Conservation (phyloP, 805 yeast species). For the Ogataea chonburiensis region DNA sequence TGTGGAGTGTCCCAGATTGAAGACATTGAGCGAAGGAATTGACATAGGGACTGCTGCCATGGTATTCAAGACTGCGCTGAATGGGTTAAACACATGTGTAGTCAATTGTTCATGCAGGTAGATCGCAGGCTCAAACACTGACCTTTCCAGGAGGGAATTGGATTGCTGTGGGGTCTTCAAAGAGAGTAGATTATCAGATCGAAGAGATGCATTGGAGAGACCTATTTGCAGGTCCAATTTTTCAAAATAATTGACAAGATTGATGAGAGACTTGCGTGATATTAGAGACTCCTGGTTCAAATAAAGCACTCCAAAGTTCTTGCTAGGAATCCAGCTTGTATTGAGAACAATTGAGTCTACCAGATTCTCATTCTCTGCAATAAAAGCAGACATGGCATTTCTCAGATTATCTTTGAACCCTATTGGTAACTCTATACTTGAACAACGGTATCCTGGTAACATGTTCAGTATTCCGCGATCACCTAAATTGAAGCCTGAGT, state of each 20-base stretch:
- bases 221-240: slow-evolving; percentile 27
- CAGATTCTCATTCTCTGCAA: slow-evolving; percentile 12
- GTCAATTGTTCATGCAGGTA: slow-evolving; percentile 30
- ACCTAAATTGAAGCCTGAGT: slow-evolving; percentile 25
- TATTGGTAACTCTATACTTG: slow-evolving; percentile 30
- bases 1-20: slow-evolving; percentile 12
- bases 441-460: slow-evolving; percentile 29
- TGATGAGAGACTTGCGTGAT: slow-evolving; percentile 20
- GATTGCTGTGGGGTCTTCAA: slow-evolving; percentile 22
- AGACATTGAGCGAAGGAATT: slow-evolving; percentile 14
- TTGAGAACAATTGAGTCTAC: slow-evolving; percentile 27
- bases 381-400: slow-evolving; percentile 18
- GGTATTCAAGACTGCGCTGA: slow-evolving; percentile 26
- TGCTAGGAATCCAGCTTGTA: slow-evolving; percentile 32
- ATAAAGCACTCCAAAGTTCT: slow-evolving; percentile 34
- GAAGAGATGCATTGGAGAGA: slow-evolving; percentile 27
- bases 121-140: slow-evolving; percentile 30
- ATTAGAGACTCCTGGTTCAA: slow-evolving; percentile 22
- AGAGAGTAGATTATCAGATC: slow-evolving; percentile 28
- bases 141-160: slow-evolving; percentile 30
- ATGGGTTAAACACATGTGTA: slow-evolving; percentile 31
- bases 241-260: slow-evolving; percentile 27
- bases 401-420: slow-evolving; percentile 32
- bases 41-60: slow-evolving; percentile 24
- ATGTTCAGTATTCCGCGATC: slow-evolving; percentile 37